Evolutionary conservation across 495 filamentous ascomycete species (phyloP).

Genomic region (Jackrogersella multiformis): DNA sequence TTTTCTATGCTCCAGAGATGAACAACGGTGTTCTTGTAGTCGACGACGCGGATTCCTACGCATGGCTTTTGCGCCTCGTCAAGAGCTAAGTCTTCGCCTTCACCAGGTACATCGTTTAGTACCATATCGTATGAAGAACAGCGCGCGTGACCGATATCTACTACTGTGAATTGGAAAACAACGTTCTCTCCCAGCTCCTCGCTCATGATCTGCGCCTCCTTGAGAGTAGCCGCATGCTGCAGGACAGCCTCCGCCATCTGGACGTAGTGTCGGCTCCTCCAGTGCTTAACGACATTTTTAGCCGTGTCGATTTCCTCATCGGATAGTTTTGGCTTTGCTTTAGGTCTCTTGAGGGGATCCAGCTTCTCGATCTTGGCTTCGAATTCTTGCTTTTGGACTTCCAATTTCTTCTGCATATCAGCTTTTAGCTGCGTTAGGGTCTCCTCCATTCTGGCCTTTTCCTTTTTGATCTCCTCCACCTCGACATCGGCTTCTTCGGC

Average conservation of each 20-base stretch:
- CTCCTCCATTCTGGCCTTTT: conserved; percentile 89
- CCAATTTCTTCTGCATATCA: conserved; percentile 84
- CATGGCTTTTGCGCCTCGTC: conserved; percentile 89
- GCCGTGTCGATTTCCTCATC: conserved; percentile 75
- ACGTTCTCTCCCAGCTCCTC: conserved; percentile 94
- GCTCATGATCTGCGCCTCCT: conserved; percentile 98
- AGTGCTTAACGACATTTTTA: conserved; percentile 71
- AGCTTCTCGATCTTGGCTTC: conserved; percentile 66
- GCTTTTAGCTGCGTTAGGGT: conserved; percentile 78
- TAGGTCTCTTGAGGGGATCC: conserved; percentile 59
- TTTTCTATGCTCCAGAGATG: conserved; percentile 96
- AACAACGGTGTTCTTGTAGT: conserved; percentile 86
- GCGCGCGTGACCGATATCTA: conserved; percentile 86
- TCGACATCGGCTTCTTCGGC: conserved; percentile 82
- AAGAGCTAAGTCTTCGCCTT: conserved; percentile 84
- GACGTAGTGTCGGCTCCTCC: conserved; percentile 87
- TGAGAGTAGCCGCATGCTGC: conserved; percentile 84
- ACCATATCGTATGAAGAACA: conserved; percentile 97
- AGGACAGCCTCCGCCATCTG: conserved; percentile 94
- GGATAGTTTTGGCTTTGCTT: conserved; percentile 69
- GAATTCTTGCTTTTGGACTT: conserved; percentile 77
- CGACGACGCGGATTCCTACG: conserved; percentile 88
- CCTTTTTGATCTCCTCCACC: conserved; percentile 82
- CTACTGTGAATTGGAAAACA: conserved; percentile 93
- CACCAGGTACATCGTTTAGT: conserved; percentile 86